Evolutionary conservation across 495 filamentous ascomycete species (phyloP), one percentile per base, ranked within the genome.

Genomic region (Penicillium verhagenii): DNA sequence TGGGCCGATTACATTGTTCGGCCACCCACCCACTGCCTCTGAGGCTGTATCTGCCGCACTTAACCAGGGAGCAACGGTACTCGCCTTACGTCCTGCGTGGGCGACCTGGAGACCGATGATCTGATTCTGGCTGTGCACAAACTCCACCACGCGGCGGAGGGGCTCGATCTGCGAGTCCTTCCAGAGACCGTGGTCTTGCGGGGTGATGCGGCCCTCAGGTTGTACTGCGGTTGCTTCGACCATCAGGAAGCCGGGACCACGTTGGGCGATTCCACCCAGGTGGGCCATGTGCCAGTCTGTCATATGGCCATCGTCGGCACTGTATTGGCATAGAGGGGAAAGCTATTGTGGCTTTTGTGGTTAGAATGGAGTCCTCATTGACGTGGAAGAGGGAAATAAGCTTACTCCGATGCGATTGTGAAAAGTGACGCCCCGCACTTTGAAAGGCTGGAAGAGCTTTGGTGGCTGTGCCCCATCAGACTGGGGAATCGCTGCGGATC

Each of bases 31-130:
- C 13, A 77, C 72, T 19, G 75, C 79, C 47, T 81, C 71, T 0
- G 72, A 74, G 0, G 86, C 86, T 0, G 75, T 62, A 16, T 64
- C 64, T 0, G 47, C 58, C 44, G 38, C 50, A 54, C 67, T 66
- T 4, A 89, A 54, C 86, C 87, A 91, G 0, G 87, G 87, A 0
- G 89, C 81, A 3, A 88, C 77, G 1, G 81, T 87, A 47, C 74
- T 80, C 0, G 85, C 86, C 61, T 92, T 92, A n/a, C 89, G 73
- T 0, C 89, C 88, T 0, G 87, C 87, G 61, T 91, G 89, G 13
- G 69, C 84, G 13, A 91, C 56, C 68, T 91, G 88, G 50, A 91
- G 79, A 21, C 75, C 87, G 31, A 86, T 80, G 38, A 84, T 79
- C 59, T 83, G 82, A 53, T 70, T 72, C 65, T 89, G 86, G 48